Percentiles rank a stretch among this genome's conserved stretches.
These are phyloP conservation scores for Punica granatum DNA, from an alignment of 345 rosid species.

Conservation along the genomic window DNA sequence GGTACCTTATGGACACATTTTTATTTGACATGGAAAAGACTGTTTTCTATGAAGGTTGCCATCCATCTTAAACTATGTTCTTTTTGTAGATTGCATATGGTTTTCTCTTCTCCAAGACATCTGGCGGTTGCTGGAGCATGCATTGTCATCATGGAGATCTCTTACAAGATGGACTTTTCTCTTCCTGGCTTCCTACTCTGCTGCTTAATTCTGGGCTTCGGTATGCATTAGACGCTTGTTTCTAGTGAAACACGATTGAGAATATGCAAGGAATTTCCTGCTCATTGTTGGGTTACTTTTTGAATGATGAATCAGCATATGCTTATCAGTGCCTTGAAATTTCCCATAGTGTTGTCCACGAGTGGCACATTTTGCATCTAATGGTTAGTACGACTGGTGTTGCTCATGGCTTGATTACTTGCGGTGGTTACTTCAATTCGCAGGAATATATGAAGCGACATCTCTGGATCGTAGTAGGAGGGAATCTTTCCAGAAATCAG, in stretches of 20 bases:
- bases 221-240: conserved; percentile 20
- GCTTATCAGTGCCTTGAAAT: neutral
- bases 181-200: conserved; percentile 73
- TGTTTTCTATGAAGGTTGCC: neutral
- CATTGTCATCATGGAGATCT: conserved; percentile 70
- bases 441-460: conserved; percentile 79
- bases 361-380: neutral
- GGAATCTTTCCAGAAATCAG: conserved; percentile 42
- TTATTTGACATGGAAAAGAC: neutral
- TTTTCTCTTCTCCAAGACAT: conserved; percentile 98
- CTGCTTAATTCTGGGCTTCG: conserved; percentile 71
- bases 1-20: conserved; percentile 28
- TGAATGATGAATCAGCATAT: neutral
- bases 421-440: conserved; percentile 8
- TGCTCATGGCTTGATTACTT: neutral
- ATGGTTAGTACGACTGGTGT: neutral
- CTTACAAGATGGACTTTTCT: conserved; percentile 81
- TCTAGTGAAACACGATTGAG: neutral
- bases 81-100: conserved; percentile 83
- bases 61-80: conserved; percentile 1
- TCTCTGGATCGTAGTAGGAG: conserved; percentile 59
- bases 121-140: conserved; percentile 81
- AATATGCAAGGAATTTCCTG: neutral
- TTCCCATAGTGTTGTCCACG: neutral
- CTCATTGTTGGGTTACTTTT: neutral